Evolutionary conservation across 768 basidiomycete genomes (phyloP), one percentile per base, ranked within the genome.

Genomic region (Kwoniella pini): DNA sequence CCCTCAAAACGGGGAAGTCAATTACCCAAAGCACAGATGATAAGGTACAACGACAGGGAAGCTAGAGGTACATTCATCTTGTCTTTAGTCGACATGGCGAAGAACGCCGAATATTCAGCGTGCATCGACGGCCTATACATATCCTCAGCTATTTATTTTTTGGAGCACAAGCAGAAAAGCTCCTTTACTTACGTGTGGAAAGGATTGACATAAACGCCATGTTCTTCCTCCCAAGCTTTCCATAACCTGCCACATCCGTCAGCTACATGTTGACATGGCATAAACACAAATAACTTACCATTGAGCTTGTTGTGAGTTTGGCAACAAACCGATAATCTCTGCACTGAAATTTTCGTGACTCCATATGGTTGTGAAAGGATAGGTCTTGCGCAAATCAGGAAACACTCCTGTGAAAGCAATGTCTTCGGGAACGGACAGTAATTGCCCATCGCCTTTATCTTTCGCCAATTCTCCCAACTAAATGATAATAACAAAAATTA

Each of bases 321-420:
- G 77, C 15, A 78, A 43, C 0, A 78, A 64, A 2, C 72, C 74
- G 19, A 78, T 70, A 54, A 78, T 72, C 51, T 78, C 77, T 11
- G 62, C 72, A 19, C 60, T 70, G 54, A 77, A 78, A 49, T 75
- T 74, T 39, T 78, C 77, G 45, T 77, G 75, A 60, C 70, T 74
- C 77, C 77, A 78, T 42, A 78, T 78, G 2, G 77, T 78, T 9
- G 77, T 77, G 56, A 78, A 78, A 3, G 77, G 77, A 51, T 75
- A 78, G 0, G 74, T 77, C 63, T 78, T 77, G 28, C 74, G 56
- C 44, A 68, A 58, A 57, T 78, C 77, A 2, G 77, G 74, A 42
- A 78, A 76, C 21, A 72, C 69, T 0, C 75, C 75, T 11, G 66
- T 71, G 57, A 74, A 76, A 0, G 72, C 75, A 1, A 63, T 59